Conservation (phyloP, 1,139 yeast genomes). For the Eremothecium gossypii region DNA sequence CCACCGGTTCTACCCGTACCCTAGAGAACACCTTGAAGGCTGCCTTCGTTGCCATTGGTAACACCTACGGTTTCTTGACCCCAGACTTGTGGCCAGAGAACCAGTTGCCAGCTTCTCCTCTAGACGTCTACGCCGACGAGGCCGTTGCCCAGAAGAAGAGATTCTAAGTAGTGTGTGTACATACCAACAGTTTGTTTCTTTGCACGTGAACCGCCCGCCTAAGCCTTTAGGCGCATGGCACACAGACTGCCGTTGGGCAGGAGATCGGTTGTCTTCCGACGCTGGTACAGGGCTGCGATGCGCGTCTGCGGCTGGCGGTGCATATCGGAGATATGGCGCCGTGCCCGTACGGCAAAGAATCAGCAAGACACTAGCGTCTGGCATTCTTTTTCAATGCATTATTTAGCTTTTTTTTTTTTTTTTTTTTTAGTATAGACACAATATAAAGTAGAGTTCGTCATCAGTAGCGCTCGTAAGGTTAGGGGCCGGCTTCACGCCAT, state of each 20-base stretch:
- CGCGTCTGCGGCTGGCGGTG: too few relatives aligned
- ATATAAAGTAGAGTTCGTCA: conserved; percentile 1
- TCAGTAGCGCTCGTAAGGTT: too few relatives aligned
- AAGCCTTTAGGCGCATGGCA: too few relatives aligned
- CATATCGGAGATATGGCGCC: too few relatives aligned
- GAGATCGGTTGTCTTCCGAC: too few relatives aligned
- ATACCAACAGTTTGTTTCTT: too few relatives aligned
- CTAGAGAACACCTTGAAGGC: conserved; percentile 99
- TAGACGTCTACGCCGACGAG: conserved; percentile 87
- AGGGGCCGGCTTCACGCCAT: conserved; percentile 17
- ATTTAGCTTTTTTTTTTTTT: conserved; percentile 7
- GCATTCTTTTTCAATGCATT: conserved; percentile 4
- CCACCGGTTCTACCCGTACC: conserved; percentile 99
- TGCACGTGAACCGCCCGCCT: too few relatives aligned
- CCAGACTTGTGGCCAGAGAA: conserved; percentile 97
- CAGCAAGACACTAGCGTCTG: neutral
- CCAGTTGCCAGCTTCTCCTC: conserved; percentile 82
- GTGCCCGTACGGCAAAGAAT: too few relatives aligned
- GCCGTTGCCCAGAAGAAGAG: conserved; percentile 70
- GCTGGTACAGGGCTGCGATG: too few relatives aligned
- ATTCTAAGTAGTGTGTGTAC: conserved; percentile 31
- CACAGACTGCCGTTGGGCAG: too few relatives aligned
- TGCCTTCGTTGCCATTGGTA: conserved; percentile 97
- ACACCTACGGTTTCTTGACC: conserved; percentile 99
- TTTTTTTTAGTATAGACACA: conserved; percentile 5